phyloP scores from a whole-genome alignment of 495 filamentous ascomycete genomes.

The Glonium stellatum region DNA sequence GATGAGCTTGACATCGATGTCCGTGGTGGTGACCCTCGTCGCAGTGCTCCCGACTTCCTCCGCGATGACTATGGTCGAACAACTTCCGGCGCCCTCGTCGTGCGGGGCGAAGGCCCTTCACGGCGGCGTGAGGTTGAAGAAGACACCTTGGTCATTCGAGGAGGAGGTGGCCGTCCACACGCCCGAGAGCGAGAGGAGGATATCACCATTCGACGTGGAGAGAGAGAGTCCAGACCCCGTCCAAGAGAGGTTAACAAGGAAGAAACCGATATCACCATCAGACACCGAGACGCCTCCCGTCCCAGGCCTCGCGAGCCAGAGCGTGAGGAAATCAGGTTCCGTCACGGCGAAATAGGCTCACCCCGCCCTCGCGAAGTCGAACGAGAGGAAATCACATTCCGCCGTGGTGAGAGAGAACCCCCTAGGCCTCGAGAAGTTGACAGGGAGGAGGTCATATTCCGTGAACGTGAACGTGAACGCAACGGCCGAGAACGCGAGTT shows the following conservation, averaged over 20 bases:
- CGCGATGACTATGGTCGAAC: slow-evolving; percentile 45
- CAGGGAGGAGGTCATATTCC: slow-evolving; percentile 31
- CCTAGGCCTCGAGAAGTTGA: slow-evolving; percentile 19
- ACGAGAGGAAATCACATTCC: slow-evolving; percentile 31
- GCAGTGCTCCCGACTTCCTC: slow-evolving; percentile 46
- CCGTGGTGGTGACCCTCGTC: slow-evolving; percentile 23
- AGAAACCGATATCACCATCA: slow-evolving; percentile 30
- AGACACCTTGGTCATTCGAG: slow-evolving; percentile 25
- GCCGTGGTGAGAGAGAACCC: slow-evolving; percentile 7
- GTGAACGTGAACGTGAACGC: slow-evolving; percentile 25
- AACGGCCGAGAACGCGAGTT: slow-evolving; percentile 24
- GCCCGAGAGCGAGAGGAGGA: slow-evolving; percentile 37
- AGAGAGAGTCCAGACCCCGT: slow-evolving; percentile 13
- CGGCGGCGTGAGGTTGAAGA: slow-evolving; percentile 29
- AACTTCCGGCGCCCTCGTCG: slow-evolving; percentile 42
- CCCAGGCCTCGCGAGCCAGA: slow-evolving; percentile 21
- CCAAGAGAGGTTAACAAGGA: slow-evolving; percentile 29
- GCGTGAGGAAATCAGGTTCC: slow-evolving; percentile 28
- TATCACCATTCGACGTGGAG: slow-evolving; percentile 32
- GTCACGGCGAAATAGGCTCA: slow-evolving; percentile 25
- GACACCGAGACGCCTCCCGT: slow-evolving; percentile 17
- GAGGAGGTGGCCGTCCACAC: slow-evolving; percentile 16
- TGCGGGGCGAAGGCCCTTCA: slow-evolving; percentile 33
- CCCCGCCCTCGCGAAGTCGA: slow-evolving; percentile 28
- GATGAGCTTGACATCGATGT: slow-evolving; percentile 38